phyloP scores from a whole-genome alignment of 2,329 filamentous ascomycete species.

The Aurifilum marmelostoma region DNA sequence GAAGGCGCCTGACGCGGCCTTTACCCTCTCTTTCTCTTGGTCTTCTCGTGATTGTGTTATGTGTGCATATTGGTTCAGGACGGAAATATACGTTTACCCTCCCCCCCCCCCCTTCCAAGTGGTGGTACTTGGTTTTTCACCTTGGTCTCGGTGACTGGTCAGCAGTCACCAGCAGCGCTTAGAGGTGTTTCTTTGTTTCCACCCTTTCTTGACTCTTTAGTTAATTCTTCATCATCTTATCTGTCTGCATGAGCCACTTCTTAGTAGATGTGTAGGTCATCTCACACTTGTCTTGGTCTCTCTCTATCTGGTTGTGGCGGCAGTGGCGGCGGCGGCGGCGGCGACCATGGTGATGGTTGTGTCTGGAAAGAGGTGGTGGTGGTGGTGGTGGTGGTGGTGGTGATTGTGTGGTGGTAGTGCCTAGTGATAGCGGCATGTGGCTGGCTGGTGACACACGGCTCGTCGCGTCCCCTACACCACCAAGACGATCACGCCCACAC shows the following conservation, averaged over 20 bases:
- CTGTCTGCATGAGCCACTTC: neutral
- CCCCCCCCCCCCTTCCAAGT: no score
- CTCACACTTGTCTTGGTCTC: neutral
- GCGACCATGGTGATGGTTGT: neutral
- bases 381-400: neutral
- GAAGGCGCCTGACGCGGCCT: neutral
- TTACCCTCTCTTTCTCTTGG: neutral
- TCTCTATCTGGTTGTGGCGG: neutral
- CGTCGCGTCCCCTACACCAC: conserved; percentile 9
- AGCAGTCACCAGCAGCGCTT: neutral
- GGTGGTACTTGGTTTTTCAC: neutral
- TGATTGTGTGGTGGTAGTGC: neutral
- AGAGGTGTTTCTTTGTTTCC: neutral
- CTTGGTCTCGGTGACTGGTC: neutral
- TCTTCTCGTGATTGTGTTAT: neutral
- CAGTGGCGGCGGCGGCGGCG: no score
- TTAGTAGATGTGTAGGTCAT: neutral
- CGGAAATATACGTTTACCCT: neutral
- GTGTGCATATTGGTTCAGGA: neutral
- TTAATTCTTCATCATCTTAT: neutral
- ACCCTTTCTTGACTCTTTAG: no score
- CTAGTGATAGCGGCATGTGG: neutral
- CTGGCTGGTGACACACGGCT: neutral
- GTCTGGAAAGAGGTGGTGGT: no score
- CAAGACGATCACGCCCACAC: conserved; percentile 1